phyloP scores from a whole-genome alignment of 2,329 filamentous ascomycete species.

The Pseudocercospora macadamiae region DNA sequence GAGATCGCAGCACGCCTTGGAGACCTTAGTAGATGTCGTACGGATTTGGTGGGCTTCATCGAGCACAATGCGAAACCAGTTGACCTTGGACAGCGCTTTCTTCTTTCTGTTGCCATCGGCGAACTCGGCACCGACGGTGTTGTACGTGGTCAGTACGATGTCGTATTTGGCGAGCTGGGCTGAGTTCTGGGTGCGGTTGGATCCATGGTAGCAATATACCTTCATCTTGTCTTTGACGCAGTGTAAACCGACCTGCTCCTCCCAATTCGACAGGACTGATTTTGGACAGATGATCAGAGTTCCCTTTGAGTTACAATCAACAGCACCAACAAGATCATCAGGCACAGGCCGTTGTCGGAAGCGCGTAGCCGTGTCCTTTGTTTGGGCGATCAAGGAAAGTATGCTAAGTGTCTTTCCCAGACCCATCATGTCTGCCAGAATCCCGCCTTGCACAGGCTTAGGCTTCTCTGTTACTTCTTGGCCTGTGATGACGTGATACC shows the following conservation, averaged over 20 bases:
- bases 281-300: constrained; percentile 88
- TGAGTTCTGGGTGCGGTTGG: constrained; percentile 70
- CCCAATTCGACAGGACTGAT: constrained; percentile 92
- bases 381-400: constrained; percentile 72
- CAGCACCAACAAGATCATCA: constrained; percentile 41
- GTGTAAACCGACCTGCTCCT: constrained; percentile 86
- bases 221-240: constrained; percentile 63
- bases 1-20: constrained; percentile 80
- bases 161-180: constrained; percentile 73
- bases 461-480: constrained; percentile 51
- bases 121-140: constrained; percentile 76
- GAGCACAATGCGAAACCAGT: constrained; percentile 91
- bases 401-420: constrained; percentile 70
- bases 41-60: constrained; percentile 96
- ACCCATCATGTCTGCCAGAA: constrained; percentile 57
- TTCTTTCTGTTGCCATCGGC: constrained; percentile 44
- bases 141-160: constrained; percentile 90
- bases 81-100: constrained; percentile 72
- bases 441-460: constrained; percentile 45
- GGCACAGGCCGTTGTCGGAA: constrained; percentile 58
- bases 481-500: constrained; percentile 84
- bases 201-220: constrained; percentile 86
- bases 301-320: constrained; percentile 71
- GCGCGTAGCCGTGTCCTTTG: constrained; percentile 61
- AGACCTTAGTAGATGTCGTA: constrained; percentile 78